phyloP scores from a whole-genome alignment of 2,329 filamentous ascomycete genomes.

The Septoria linicola region DNA sequence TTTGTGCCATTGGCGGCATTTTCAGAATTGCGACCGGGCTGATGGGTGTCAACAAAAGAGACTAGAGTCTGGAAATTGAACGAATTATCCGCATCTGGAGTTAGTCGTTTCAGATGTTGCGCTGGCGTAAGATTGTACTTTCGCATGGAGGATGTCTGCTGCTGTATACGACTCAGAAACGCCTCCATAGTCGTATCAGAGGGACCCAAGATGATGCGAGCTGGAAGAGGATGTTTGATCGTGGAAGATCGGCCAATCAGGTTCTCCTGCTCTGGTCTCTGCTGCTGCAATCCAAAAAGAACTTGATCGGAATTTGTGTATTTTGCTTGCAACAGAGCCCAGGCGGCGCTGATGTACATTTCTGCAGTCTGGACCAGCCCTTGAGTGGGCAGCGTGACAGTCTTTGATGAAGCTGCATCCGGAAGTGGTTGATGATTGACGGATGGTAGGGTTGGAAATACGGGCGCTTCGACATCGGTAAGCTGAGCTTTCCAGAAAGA shows the following conservation, averaged over 20 bases:
- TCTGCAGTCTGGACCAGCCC: not conserved
- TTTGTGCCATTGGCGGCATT: no score
- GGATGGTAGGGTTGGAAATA: not conserved
- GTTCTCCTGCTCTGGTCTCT: not conserved
- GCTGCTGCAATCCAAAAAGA: slow-evolving; percentile 7
- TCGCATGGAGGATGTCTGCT: no score
- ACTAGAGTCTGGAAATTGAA: no score
- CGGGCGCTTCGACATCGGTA: not conserved
- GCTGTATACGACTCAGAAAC: no score
- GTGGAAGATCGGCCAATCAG: no score
- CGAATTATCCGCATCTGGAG: no score
- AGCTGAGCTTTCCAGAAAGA: not conserved
- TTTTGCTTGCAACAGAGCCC: slow-evolving; percentile 8
- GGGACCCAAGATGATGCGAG: not conserved
- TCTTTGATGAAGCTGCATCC: not conserved
- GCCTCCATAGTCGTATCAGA: no score
- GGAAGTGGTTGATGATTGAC: not conserved
- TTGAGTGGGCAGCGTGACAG: not conserved
- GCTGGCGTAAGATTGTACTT: no score
- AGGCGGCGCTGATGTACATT: not conserved
- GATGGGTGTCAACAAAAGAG: no score
- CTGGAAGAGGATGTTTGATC: not conserved
- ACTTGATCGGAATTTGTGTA: slow-evolving; percentile 11
- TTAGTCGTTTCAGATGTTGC: no score
- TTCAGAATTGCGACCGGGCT: no score